A percentile compares a stretch with the other conserved stretches of the same genome.
Conservation (phyloP, 2,329 filamentous ascomycete species). For the Fusarium sp. region DNA sequence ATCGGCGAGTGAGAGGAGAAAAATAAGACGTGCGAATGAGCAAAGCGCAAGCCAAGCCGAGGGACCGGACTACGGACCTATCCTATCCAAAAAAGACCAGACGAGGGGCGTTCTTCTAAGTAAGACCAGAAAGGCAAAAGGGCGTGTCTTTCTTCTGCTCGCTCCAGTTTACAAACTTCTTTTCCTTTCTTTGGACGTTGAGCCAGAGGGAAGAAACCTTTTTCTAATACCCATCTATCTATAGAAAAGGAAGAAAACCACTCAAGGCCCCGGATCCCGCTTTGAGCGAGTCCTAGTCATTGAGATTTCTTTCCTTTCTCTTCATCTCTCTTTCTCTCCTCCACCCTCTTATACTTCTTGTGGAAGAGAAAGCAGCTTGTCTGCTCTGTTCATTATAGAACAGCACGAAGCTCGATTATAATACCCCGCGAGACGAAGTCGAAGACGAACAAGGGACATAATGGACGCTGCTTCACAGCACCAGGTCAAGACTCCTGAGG, state of each 20-base stretch:
- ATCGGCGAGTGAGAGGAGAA: constrained; percentile 37
- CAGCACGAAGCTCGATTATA: constrained; percentile 21
- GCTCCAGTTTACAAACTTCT: constrained; percentile 40
- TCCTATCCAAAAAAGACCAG: constrained; percentile 4
- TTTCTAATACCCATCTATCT: constrained; percentile 31
- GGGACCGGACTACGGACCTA: constrained; percentile 25
- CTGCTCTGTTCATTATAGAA: constrained; percentile 36
- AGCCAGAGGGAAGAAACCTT: constrained; percentile 45
- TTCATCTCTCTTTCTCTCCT: constrained; percentile 17
- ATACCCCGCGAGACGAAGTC: constrained; percentile 36
- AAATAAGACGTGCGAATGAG: constrained; percentile 40
- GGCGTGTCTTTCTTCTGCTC: constrained; percentile 24
- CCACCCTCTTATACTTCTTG: constrained; percentile 10
- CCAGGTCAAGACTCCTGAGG: constrained; percentile 68
- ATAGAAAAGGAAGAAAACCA: constrained; percentile 40
- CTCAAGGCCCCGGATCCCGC: constrained; percentile 40
- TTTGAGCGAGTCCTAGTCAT: constrained; percentile 38
- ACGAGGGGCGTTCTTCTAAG: constrained; percentile 33
- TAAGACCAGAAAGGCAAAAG: constrained; percentile 19
- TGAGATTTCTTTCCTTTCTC: constrained; percentile 37
- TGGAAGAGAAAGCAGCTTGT: constrained; percentile 37
- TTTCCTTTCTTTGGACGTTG: constrained; percentile 35
- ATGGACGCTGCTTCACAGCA: constrained; percentile 56
- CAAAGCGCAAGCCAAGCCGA: constrained; percentile 36
- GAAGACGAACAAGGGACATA: constrained; percentile 42